Percentiles rank a stretch among this genome's conserved stretches.
phyloP scores from a whole-genome alignment of 2,329 filamentous ascomycete species.

The Fusarium nygamai region DNA sequence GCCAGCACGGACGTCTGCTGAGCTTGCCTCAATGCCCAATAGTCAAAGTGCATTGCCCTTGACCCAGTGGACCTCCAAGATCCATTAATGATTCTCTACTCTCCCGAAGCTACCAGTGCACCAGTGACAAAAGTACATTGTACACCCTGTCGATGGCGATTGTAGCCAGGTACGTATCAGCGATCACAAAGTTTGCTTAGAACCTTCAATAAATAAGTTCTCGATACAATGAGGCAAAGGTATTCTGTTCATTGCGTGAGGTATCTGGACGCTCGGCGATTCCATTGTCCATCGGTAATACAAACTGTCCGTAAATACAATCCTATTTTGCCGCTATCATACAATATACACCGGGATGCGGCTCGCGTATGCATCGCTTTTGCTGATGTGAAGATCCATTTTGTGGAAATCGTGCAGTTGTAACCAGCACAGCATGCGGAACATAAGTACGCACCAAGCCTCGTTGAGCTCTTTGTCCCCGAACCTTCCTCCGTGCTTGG shows the following conservation, averaged over 20 bases:
- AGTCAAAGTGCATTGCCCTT: not conserved
- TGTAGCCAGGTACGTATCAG: not conserved
- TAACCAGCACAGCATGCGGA: constrained; percentile 52
- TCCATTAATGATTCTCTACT: not conserved
- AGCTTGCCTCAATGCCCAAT: not conserved
- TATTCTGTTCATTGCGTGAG: not conserved
- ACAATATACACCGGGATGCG: constrained; percentile 50
- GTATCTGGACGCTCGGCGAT: not conserved
- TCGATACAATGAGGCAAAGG: not conserved
- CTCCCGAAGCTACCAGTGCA: not conserved
- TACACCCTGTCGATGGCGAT: not conserved
- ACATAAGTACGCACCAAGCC: constrained; percentile 50
- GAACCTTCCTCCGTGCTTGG: not conserved
- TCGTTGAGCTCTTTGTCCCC: constrained; percentile 15
- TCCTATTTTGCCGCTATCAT: not conserved
- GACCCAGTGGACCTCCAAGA: not conserved
- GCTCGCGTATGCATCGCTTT: constrained; percentile 48
- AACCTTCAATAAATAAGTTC: not conserved
- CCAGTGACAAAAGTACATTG: not conserved
- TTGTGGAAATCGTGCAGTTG: constrained; percentile 52
- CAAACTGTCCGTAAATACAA: not conserved
- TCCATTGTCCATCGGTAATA: not conserved
- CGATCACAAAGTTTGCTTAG: not conserved
- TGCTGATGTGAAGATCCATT: constrained; percentile 47
- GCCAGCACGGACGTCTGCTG: not conserved